Conservation (phyloP, 2,329 filamentous ascomycete genomes). For the Phoma sp. region DNA sequence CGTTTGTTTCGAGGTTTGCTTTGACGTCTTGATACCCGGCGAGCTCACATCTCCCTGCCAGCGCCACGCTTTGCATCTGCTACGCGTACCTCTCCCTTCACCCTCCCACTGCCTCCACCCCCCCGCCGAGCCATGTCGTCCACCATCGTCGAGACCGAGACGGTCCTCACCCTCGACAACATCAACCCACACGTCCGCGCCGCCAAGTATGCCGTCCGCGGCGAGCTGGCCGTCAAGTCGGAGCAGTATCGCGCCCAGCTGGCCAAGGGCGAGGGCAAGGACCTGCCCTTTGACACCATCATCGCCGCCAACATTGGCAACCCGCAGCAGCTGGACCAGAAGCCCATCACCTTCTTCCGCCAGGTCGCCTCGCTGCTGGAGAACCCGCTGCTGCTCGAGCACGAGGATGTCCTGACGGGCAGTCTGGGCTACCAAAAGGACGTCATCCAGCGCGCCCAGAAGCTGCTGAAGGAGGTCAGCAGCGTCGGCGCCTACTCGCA, state of each 20-base stretch:
- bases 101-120: neutral
- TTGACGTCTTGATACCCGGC: neutral
- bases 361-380: conserved; percentile 93
- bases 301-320: conserved; percentile 99
- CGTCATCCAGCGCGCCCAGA: conserved; percentile 82
- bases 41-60: neutral
- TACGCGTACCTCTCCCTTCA: neutral
- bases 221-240: conserved; percentile 91
- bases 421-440: conserved; percentile 87
- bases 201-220: conserved; percentile 95
- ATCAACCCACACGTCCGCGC: conserved; percentile 89
- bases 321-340: conserved; percentile 97
- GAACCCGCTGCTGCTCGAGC: conserved; percentile 83
- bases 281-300: conserved; percentile 85
- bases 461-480: conserved; percentile 80
- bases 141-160: conserved; percentile 29
- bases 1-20: neutral
- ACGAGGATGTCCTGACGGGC: conserved; percentile 78
- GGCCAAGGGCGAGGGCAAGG: conserved; percentile 62
- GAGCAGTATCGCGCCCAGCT: conserved; percentile 86
- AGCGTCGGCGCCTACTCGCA: conserved; percentile 97
- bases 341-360: conserved; percentile 98
- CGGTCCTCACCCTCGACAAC: conserved; percentile 75
- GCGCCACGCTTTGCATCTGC: neutral
- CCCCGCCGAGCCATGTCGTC: conserved; percentile 57